Percentiles rank a stretch among this genome's conserved stretches.
Conservation (phyloP, 305 asterid species). For the Solanum hybrid region DNA sequence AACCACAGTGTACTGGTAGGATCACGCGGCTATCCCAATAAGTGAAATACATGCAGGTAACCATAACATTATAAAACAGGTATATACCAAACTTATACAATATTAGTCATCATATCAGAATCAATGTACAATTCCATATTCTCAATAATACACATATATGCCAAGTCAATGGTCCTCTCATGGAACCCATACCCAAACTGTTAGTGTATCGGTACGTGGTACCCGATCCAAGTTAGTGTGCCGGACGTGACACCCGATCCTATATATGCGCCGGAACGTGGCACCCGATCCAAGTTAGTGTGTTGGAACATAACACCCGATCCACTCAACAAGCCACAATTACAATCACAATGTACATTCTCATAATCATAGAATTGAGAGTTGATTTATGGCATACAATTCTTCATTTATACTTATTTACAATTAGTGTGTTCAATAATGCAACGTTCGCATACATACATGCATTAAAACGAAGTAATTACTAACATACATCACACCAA, state of each 20-base stretch:
- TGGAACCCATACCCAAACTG: background rate
- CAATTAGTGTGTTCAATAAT: background rate
- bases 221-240: background rate
- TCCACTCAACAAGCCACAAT: background rate
- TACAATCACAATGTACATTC: background rate
- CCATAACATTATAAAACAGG: background rate
- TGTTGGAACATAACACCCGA: background rate
- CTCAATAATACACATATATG: no score
- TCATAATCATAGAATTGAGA: background rate
- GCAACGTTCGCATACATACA: background rate
- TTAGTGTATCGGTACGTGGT: background rate
- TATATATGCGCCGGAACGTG: background rate
- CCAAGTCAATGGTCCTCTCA: no score
- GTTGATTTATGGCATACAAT: background rate
- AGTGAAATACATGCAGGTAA: background rate
- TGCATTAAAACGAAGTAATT: no score
- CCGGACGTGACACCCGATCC: background rate
- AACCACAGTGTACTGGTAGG: background rate
- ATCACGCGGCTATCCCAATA: background rate
- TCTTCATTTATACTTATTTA: background rate
- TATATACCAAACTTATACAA: background rate
- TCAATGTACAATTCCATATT: no score
- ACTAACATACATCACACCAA: background rate
- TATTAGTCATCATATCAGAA: no score
- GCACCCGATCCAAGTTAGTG: background rate